Conservation (phyloP, 2,329 filamentous ascomycete species). For the Microdochium bolleyi region DNA sequence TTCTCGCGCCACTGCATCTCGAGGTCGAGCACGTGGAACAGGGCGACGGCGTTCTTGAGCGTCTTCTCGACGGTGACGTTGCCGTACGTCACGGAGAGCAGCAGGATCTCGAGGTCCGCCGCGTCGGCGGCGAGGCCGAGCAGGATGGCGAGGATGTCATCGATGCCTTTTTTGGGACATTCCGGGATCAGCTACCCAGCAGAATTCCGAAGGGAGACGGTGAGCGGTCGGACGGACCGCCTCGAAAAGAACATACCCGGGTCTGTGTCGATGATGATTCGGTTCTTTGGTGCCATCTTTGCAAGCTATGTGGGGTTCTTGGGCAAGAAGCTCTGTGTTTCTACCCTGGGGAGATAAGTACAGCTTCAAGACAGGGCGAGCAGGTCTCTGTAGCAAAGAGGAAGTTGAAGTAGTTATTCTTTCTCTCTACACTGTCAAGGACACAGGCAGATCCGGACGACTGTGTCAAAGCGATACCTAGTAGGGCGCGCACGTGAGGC, state of each 20-base stretch:
- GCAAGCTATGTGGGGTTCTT: too few species aligned
- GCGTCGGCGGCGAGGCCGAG: constrained; percentile 74
- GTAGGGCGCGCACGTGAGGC: neutral
- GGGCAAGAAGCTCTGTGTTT: too few species aligned
- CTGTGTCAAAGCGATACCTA: too few species aligned
- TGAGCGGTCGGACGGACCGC: too few species aligned
- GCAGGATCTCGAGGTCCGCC: constrained; percentile 76
- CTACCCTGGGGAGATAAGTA: too few species aligned
- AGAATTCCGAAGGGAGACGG: neutral
- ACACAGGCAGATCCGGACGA: too few species aligned
- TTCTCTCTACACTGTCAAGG: too few species aligned
- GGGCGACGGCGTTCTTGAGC: constrained; percentile 76
- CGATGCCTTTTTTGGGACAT: too few species aligned
- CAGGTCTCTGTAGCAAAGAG: too few species aligned
- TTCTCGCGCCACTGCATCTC: constrained; percentile 77
- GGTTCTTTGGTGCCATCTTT: constrained; percentile 57
- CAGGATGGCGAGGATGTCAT: constrained; percentile 84
- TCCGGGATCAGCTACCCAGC: too few species aligned
- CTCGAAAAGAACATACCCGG: constrained; percentile 55
- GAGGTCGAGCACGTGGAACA: constrained; percentile 88
- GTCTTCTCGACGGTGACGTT: constrained; percentile 87
- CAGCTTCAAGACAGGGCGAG: too few species aligned
- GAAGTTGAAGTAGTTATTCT: too few species aligned
- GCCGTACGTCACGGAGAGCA: constrained; percentile 88
- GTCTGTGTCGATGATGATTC: constrained; percentile 94